Base-by-base conservation (phyloP, 2,329 filamentous ascomycete genomes). In the Penicillium sp. region DNA sequence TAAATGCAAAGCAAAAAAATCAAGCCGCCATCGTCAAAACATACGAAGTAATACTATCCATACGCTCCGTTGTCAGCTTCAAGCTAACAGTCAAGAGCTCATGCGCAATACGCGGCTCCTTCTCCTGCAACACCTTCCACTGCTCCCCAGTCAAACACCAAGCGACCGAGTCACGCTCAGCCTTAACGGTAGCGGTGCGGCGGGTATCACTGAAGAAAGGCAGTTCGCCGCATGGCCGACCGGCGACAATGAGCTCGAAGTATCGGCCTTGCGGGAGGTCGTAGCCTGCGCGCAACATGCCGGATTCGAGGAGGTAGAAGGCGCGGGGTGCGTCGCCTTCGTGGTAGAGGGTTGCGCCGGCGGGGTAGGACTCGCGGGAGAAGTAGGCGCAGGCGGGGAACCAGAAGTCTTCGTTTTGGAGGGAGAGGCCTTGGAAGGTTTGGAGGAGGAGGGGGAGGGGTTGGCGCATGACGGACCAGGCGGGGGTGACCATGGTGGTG, bases 381-480 rank as follows among this genome's bases (percentile, higher is more conserved):
- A 99, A 97, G 76, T 89, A 97, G 0, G 83, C 79, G 4, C 85
- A 85, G 0, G 87, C 87, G 1, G 85, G 85, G 73, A 92, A 93
- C 94, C 94, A 99, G 71, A 97, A 97, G 72, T 97, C 92, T 72
- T 96, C 92, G 67, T 93, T 94, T 71, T 90, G 86, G 49, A 86
- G 80, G 48, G 90, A 95, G 11, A 97, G 79, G 43, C 91, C 90
- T 68, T 94, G 89, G 76, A 99, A 97, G n/a, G 94, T 91, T 71
- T 97, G 93, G 22, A 99, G 82, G 73, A 99, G 91, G 44, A 99
- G 85, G 1, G 91, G 89, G 7, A 97, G 83, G 0, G 94, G 94
- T 69, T 97, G 92, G 61, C 90, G 90, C 72, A 97, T 95, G 63
- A 86, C 86, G 66, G 89, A 86, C 89, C 92, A 97, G 67, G 86